Percentiles rank a stretch among this genome's conserved stretches.
Conservation (phyloP, 164 flowering plant species). For the Liquidambar formosana region DNA sequence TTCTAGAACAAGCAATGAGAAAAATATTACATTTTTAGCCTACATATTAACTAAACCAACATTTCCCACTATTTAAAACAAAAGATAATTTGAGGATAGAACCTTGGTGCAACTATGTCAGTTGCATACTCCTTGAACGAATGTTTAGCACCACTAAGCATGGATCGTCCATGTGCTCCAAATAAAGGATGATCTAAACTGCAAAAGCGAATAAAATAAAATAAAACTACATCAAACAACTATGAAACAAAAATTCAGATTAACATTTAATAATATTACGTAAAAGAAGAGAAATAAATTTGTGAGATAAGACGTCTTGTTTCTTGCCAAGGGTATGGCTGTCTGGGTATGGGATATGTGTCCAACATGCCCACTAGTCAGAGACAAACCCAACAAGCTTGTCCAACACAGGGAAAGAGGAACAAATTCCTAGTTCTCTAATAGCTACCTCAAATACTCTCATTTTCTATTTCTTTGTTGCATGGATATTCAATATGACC, state of each 20-base stretch:
- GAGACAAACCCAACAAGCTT: no score
- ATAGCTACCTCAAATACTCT: no score
- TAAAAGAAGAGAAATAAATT: background rate
- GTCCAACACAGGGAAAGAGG: no score
- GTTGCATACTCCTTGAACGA: slow-evolving; percentile 59
- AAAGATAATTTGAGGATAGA: slow-evolving; percentile 3
- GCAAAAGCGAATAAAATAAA: slow-evolving; percentile 23
- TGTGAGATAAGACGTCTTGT: background rate
- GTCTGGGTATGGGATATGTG: background rate
- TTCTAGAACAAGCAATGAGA: background rate
- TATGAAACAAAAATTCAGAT: background rate
- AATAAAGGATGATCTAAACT: slow-evolving; percentile 94
- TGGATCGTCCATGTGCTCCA: slow-evolving; percentile 74
- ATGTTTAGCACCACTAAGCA: slow-evolving; percentile 82
- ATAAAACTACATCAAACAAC: background rate
- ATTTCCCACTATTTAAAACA: background rate
- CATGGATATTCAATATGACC: background rate
- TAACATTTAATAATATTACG: background rate
- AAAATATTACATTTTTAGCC: background rate
- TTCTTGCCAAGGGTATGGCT: background rate
- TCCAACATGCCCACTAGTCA: no score
- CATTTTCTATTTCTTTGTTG: background rate
- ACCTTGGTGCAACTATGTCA: slow-evolving; percentile 73
- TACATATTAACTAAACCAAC: background rate
- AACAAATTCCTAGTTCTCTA: background rate